Evolutionary conservation across 768 basidiomycete species (phyloP), one percentile per base, ranked within the genome.

Genomic region (Termitomyces sp.): DNA sequence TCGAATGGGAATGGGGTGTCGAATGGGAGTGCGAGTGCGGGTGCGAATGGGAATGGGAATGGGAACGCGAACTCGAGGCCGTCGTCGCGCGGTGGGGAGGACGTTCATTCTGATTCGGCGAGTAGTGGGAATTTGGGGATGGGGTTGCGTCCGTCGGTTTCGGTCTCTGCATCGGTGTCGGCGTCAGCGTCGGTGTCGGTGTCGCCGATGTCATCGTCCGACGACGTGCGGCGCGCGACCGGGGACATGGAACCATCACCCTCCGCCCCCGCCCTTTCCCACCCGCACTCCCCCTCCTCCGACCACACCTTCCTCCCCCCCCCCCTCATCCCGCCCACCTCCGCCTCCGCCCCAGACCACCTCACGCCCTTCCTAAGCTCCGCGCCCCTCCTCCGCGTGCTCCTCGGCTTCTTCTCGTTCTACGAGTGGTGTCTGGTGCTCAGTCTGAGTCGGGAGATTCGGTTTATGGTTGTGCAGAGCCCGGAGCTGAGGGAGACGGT

Each of bases 391-490:
- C 76, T 94, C 7, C 71, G 76, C 0, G 65, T 70, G 7, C 69
- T 94, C 28, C 74, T 94, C n/a, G 67, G 71, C 4, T 87, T 83
- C 67, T 67, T 93, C 56, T 76, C 85, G n/a, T 94, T 90, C 67
- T 82, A 78, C 59, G 89, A 93, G 46, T 92, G 89, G 86, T 82
- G 86, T 61, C 70, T 78, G 12, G 73, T 93, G 16, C 84, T 83
- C 52, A 77, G 80, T 18, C 72, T 87, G 13, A 86, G 82, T 68
- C 83, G 85, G 70, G 76, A 77, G 46, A 77, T 88, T 11, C 78
- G 84, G 44, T 71, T 73, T 28, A 67, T 74, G 52, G 62, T 92
- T 45, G 81, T 82, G 55, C 79, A 83, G 65, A 78, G 73, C 24
- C 71, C 79, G 7, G 75, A 75, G 40, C 71, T 91, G 42, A 75